Conservation (phyloP, 805 yeast species). For the Lipomyces kockii region DNA sequence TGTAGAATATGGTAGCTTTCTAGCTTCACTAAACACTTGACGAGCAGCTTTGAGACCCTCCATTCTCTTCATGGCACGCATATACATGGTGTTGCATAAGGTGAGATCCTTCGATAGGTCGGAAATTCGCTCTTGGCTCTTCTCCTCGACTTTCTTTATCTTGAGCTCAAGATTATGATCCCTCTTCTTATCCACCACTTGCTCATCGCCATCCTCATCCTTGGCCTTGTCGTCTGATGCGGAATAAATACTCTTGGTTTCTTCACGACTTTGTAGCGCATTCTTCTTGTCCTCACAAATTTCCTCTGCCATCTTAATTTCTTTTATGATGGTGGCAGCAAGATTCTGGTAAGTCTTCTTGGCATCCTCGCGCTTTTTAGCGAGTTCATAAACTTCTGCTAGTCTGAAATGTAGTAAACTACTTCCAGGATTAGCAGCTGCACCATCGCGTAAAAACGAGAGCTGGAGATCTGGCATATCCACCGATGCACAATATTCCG, state of each 20-base stretch:
- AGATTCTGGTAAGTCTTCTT: slow-evolving; percentile 56
- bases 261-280: slow-evolving; percentile 26
- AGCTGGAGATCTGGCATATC: slow-evolving; percentile 41
- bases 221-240: not conserved
- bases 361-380: slow-evolving; percentile 56
- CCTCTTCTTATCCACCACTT: not conserved
- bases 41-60: slow-evolving; percentile 76
- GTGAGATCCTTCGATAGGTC: slow-evolving; percentile 55
- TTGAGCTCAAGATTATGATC: slow-evolving; percentile 6
- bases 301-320: slow-evolving; percentile 43
- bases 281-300: slow-evolving; percentile 35
- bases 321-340: slow-evolving; percentile 52
- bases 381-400: slow-evolving; percentile 71
- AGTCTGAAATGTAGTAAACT: slow-evolving; percentile 66
- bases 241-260: slow-evolving; percentile 1
- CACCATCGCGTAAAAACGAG: slow-evolving; percentile 58
- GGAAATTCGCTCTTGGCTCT: slow-evolving; percentile 37
- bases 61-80: slow-evolving; percentile 71
- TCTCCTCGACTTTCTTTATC: slow-evolving; percentile 34
- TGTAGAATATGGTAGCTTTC: slow-evolving; percentile 66
- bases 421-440: slow-evolving; percentile 70
- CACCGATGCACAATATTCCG: slow-evolving; percentile 49
- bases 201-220: slow-evolving; percentile 10
- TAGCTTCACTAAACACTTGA: slow-evolving; percentile 66
- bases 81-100: slow-evolving; percentile 65